A percentile compares a stretch with the other conserved stretches of the same genome.
phyloP scores from a whole-genome alignment of 495 filamentous ascomycete species.

The Neurospora africana region DNA sequence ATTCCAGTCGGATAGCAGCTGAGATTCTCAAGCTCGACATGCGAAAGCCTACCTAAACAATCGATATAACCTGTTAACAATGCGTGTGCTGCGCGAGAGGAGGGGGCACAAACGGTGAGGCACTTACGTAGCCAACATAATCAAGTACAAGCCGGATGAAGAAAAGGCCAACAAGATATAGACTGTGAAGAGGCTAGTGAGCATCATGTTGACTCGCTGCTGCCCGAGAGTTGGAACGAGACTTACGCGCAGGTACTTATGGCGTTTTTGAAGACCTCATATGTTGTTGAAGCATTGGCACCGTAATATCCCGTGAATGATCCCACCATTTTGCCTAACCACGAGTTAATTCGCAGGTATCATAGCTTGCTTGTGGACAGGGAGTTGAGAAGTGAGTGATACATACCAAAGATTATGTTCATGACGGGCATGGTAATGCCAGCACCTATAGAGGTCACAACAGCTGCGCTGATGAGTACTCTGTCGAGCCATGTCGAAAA shows the following conservation, averaged over 20 bases:
- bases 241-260: slow-evolving; percentile 25
- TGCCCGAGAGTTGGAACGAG: background rate
- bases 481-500: slow-evolving; percentile 38
- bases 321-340: slow-evolving; percentile 32
- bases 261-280: slow-evolving; percentile 16
- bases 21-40: slow-evolving; percentile 46
- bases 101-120: background rate
- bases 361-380: background rate
- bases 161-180: slow-evolving; percentile 55
- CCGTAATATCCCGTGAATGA: slow-evolving; percentile 20
- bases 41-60: slow-evolving; percentile 40
- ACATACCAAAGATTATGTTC: slow-evolving; percentile 38
- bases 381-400: background rate
- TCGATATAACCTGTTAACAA: slow-evolving; percentile 2
- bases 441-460: slow-evolving; percentile 36
- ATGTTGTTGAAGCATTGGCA: slow-evolving; percentile 11
- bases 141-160: slow-evolving; percentile 46
- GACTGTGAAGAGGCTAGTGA: slow-evolving; percentile 13
- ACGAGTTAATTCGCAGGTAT: slow-evolving; percentile 3
- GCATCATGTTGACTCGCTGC: background rate
- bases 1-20: slow-evolving; percentile 40
- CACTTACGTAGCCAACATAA: slow-evolving; percentile 45
- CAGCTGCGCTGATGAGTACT: slow-evolving; percentile 26
- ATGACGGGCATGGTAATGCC: slow-evolving; percentile 41
- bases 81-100: background rate